Base-by-base conservation (phyloP, 371 early-diverging fungal genomes). In the Conidiobolus incongruus region DNA sequence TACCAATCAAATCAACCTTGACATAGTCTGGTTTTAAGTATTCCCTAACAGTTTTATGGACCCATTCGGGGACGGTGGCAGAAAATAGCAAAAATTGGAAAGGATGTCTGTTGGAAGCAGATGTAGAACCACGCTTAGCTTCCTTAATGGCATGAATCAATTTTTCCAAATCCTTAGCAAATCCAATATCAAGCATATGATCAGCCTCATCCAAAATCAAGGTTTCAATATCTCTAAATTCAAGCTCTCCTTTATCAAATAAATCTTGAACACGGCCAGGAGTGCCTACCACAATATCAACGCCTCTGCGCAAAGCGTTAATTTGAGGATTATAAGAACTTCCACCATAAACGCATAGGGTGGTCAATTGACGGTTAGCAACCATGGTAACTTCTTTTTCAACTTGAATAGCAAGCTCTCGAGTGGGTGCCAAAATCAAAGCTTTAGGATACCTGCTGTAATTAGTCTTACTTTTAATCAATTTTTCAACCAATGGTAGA, bases 221-320 rank as follows among this genome's bases (percentile, higher is more conserved):
- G 52, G 81, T 86, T 32, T 65, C 60, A 33, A 89, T 53, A 36
- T 65, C 56, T 40, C 69, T 63, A 31, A 91, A 68, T 34, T 71
- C 72, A 43, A 92, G 57, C 51, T 68, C 77, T 47, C 77, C 81
- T 49, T 76, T 83, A 44, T 93, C 79, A 49, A 94, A 75, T 40
- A 91, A 80, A 55, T 98, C 99, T 41, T 92, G 70, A 28, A 94
- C 62, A 53, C 99, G 82, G 24, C 99, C 98, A 2, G 99, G 99
- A 12, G 98, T 95, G 35, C 94, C 98, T 23, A 98, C 81, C 19
- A 98, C 72, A 22, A 94, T 76, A 58, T 97, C 96, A 13, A 85
- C 75, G 35, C 98, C 99, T 17, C 69, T 62, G 42, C 79, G 68
- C 46, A 99, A 58, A 6, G 73, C 82, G 16, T 40, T 43, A 33